phyloP scores from a whole-genome alignment of 176 grass and related monocot genomes.

The Thinopyrum elongatum region DNA sequence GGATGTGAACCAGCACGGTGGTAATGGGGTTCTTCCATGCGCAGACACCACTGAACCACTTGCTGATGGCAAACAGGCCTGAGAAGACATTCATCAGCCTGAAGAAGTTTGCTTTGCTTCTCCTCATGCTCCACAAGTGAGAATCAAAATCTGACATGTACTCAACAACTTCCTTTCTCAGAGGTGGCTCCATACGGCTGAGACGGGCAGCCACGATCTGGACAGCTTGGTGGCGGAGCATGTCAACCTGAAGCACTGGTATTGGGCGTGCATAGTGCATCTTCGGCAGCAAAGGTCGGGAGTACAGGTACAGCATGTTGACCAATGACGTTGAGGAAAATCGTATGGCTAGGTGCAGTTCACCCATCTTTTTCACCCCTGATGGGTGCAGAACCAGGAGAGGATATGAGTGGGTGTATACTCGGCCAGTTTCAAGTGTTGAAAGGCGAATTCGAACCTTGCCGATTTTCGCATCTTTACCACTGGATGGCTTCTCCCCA shows the following conservation, averaged over 20 bases:
- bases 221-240: constrained; percentile 81
- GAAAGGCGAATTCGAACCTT: constrained; percentile 97
- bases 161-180: constrained; percentile 96
- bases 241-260: constrained; percentile 83
- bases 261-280: constrained; percentile 93
- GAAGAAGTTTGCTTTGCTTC: constrained; percentile 96
- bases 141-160: constrained; percentile 95
- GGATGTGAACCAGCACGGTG: constrained; percentile 84
- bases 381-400: constrained; percentile 93
- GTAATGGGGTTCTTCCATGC: constrained; percentile 91
- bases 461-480: constrained; percentile 77
- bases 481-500: constrained; percentile 48
- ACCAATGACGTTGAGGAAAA: constrained; percentile 86
- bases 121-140: constrained; percentile 96
- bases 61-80: constrained; percentile 64
- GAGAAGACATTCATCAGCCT: constrained; percentile 93
- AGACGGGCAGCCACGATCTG: constrained; percentile 90
- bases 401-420: constrained; percentile 91
- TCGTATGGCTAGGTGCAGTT: constrained; percentile 86
- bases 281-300: constrained; percentile 82
- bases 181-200: constrained; percentile 86
- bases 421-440: constrained; percentile 89
- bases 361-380: constrained; percentile 97
- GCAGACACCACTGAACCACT: constrained; percentile 87
- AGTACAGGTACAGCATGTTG: constrained; percentile 89